Conservation (phyloP, 768 basidiomycete genomes). For the Amanita phalloides region DNA sequence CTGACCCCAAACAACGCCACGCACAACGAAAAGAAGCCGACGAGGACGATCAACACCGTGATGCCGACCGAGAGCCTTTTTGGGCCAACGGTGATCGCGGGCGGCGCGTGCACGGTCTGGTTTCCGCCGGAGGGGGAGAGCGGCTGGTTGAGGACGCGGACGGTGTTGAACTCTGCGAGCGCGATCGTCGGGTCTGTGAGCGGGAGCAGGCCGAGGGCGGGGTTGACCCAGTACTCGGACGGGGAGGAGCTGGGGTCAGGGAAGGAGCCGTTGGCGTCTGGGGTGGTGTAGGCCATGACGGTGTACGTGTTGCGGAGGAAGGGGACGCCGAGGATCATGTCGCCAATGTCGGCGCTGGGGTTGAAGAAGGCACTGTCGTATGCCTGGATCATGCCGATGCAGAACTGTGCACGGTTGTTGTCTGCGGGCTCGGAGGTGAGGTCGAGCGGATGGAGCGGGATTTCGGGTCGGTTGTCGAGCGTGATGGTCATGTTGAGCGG, state of each 20-base stretch:
- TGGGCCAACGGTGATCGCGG: constrained; percentile 7
- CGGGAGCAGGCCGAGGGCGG: constrained; percentile 49
- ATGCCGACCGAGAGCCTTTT: constrained; percentile 47
- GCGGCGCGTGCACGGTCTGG: constrained; percentile 5
- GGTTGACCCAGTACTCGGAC: constrained; percentile 16
- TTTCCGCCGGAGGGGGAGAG: constrained; percentile 17
- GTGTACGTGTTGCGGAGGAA: constrained; percentile 71
- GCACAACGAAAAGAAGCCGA: constrained; percentile 49
- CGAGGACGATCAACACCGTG: constrained; percentile 48
- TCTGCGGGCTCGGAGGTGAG: constrained; percentile 39
- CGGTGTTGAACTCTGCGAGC: constrained; percentile 55
- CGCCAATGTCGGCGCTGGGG: constrained; percentile 30
- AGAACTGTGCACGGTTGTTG: constrained; percentile 32
- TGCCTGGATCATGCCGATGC: constrained; percentile 61
- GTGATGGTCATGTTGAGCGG: constrained; percentile 67
- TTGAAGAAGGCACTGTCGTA: constrained; percentile 29
- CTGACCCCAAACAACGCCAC: constrained; percentile 40
- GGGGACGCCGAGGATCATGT: constrained; percentile 72
- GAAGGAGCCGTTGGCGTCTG: constrained; percentile 35
- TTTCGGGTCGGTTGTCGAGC: constrained; percentile 42
- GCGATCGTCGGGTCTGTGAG: constrained; percentile 56
- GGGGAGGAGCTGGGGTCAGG: constrained; percentile 8
- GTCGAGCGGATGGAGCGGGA: constrained; percentile 69
- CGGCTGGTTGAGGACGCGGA: constrained; percentile 57
- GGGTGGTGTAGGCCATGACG: constrained; percentile 57